These are phyloP conservation scores for Lentinula sp. DNA, from an alignment of 768 basidiomycete genomes.

Conservation along the genomic window DNA sequence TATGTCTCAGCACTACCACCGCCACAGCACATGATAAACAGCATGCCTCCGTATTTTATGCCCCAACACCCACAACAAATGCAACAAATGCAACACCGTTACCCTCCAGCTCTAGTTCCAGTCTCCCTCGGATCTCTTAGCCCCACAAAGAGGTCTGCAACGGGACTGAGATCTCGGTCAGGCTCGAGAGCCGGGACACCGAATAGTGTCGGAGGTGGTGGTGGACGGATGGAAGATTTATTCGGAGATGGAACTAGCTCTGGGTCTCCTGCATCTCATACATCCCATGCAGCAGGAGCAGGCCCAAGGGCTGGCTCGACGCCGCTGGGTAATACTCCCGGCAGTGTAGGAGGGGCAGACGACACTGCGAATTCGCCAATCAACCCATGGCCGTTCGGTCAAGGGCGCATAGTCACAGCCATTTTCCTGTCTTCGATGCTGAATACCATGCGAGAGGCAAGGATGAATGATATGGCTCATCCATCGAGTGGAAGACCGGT, in stretches of 20 bases:
- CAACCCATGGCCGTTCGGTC: constrained; percentile 11
- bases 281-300: background rate
- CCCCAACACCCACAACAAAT: background rate
- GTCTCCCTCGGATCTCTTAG: background rate
- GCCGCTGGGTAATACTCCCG: background rate
- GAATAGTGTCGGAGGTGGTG: background rate
- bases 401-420: constrained; percentile 42
- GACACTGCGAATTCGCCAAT: constrained; percentile 14
- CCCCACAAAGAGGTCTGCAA: background rate
- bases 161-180: background rate
- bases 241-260: constrained; percentile 5
- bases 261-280: background rate
- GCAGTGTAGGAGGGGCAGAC: constrained; percentile 4
- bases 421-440: constrained; percentile 49
- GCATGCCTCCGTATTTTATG: background rate
- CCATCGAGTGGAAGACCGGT: constrained; percentile 42
- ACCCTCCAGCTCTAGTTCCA: background rate
- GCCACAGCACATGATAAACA: background rate
- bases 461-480: constrained; percentile 51
- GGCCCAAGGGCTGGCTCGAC: background rate
- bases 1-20: background rate
- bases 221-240: background rate
- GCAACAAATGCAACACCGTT: background rate
- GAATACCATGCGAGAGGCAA: constrained; percentile 61
- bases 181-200: constrained; percentile 1